Percentiles rank a stretch among this genome's conserved stretches.
Evolutionary conservation across 2,329 filamentous ascomycete genomes (phyloP).

Genomic region (Colletotrichum chrysophilum): DNA sequence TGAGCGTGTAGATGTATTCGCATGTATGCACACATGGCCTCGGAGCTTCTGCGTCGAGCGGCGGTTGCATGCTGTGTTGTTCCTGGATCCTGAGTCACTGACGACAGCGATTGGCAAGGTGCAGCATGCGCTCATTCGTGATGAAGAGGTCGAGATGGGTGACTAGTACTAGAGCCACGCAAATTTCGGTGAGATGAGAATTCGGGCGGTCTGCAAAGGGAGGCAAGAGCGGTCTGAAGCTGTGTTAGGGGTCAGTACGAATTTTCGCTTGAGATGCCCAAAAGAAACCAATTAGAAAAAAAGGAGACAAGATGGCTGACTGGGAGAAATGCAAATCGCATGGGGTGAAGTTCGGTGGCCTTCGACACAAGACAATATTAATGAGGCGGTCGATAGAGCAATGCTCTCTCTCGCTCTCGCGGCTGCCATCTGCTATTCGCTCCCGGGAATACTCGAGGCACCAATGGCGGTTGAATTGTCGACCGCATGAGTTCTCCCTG

Average conservation of each 20-base stretch:
- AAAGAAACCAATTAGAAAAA: background rate
- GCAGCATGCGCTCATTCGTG: background rate
- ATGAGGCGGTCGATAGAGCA: background rate
- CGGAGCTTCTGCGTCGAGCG: background rate
- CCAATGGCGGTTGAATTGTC: background rate
- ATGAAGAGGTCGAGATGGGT: background rate
- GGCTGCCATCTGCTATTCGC: background rate
- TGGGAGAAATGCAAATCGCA: background rate
- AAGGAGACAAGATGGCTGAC: background rate
- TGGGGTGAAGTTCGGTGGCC: background rate
- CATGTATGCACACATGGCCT: background rate
- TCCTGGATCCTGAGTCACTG: conserved; percentile 5
- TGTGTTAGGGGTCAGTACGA: background rate
- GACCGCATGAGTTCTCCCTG: background rate
- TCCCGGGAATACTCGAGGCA: background rate
- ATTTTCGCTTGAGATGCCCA: background rate
- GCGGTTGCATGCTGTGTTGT: background rate
- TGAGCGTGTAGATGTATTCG: background rate
- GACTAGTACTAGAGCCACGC: background rate
- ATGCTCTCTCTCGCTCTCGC: background rate
- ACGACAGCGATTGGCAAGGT: background rate
- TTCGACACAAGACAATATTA: conserved; percentile 6
- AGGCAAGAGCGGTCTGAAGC: background rate
- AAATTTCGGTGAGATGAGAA: background rate
- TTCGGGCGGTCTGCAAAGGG: background rate